Evolutionary conservation across 164 flowering plant genomes (phyloP), one percentile per base, ranked within the genome.

Genomic region (Platanus orientalis): DNA sequence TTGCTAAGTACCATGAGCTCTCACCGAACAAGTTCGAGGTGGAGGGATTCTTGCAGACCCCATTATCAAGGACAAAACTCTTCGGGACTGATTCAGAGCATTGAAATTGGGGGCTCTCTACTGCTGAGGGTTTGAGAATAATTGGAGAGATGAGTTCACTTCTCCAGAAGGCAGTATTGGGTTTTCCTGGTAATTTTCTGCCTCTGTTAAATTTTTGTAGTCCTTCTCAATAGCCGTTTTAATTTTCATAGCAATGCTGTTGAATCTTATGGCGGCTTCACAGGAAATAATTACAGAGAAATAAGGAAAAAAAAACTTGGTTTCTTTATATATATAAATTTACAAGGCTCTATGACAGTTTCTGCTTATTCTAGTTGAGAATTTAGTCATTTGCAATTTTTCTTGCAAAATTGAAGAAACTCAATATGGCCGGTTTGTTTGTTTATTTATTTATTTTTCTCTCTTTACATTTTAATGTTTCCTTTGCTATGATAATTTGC

Each of bases 11-110:
- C 60, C 63, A 69, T 0, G 83, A 84, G 77, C 83, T 85, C 25
- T 78, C 84, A 2, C 97, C 96, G 0, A 80, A 73, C 74, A 86
- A 85, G 54, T 82, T 77, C 52, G 88, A 88, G 69, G 89, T 84
- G 26, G 88, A 88, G 47, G 96, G 91, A 7, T 88, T 76, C 69
- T 54, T 87, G 77, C 76, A 85, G 69, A 80, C 83, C 2, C 84
- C 97, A 5, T 63, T 91, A 63, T 84, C 95, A 2, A 75, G 84
- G 72, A 78, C 79, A 81, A 82, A 86, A 75, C 55, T 88, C 7
- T 88, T 84, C 52, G 89, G 83, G 56, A 60, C 80, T 0, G 71
- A 72, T 24, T 65, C 72, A 4, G 73, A 72, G 64, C 72, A 66
- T 48, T 74, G 68, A 78, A 36, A 30, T 48, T 14, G 13, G n/a